Evolutionary conservation across 2,329 filamentous ascomycete species (phyloP), one percentile per base, ranked within the genome.

Genomic region (Chrysoporthe cubensis): DNA sequence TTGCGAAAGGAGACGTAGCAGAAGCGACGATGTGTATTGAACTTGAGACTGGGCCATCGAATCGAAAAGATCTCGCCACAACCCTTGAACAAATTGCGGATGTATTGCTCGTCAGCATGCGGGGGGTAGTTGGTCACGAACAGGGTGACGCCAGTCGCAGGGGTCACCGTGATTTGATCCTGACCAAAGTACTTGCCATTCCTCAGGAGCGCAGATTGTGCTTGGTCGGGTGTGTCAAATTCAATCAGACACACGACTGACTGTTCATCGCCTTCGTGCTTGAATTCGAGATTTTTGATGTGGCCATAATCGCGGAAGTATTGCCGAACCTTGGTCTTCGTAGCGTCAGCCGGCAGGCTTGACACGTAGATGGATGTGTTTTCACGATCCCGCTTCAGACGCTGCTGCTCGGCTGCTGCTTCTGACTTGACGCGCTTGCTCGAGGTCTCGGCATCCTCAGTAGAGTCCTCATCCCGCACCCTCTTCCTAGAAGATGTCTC

Each of bases 1-100:
- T 88, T 88, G 60, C 89, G 85, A 76, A 97, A 97, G n/a, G 96
- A 93, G 7, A 97, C 85, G 78, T 99, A 99, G 81, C 94, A 97
- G 81, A 99, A 99, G 34, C 96, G 91, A 43, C 96, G 92, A 73
- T 92, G 90, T 1, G 91, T 90, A 74, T 97, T 95, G 78, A 87
- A 94, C 77, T 96, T 96, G 63, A 99, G 86, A 66, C 93, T 97
- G 1, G 96, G 96, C 80, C 96, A 96, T 32, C 96, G 90, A 64
- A 98, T 86, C 74, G 90, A 92, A 66, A 97, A 84, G 66, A 99
- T 90, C 56, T 95, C 88, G 56, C 96, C 96, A 74, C 90, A 95
- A 67, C 87, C 83, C 69, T 85, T 84, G 78, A 95, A 95, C 3
- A 95, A 79, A 46, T 87, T 78, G 52, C 87, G 87, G 32, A 96